Percentiles rank a stretch among this genome's conserved stretches.
Conservation (phyloP, 2,329 filamentous ascomycete species). For the Cercospora janseana region DNA sequence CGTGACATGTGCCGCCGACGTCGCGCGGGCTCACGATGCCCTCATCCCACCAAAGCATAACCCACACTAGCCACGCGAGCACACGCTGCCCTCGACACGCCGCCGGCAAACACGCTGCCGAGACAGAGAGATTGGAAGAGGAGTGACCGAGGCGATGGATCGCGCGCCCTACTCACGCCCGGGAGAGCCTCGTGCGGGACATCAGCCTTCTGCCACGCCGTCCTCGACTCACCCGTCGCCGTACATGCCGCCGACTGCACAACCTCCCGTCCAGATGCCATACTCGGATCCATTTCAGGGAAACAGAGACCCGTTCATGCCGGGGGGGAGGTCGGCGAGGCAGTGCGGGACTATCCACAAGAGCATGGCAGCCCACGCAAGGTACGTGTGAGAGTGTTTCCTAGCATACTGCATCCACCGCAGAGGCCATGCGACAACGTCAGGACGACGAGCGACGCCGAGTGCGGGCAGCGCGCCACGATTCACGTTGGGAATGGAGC, state of each 20-base stretch:
- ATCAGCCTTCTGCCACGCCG: constrained; percentile 31
- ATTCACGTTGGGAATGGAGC: background rate
- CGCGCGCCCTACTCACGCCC: constrained; percentile 39
- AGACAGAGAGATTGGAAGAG: constrained; percentile 1
- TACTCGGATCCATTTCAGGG: constrained; percentile 48
- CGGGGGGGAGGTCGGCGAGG: constrained; percentile 40
- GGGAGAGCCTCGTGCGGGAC: constrained; percentile 41
- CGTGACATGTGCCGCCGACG: constrained; percentile 5
- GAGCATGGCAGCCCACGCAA: constrained; percentile 34
- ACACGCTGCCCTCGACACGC: background rate
- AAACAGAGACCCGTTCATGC: constrained; percentile 49
- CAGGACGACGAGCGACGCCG: background rate
- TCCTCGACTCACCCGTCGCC: constrained; percentile 40
- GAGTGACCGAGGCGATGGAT: constrained; percentile 26
- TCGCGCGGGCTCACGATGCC: constrained; percentile 5
- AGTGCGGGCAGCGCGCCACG: background rate
- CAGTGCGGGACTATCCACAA: constrained; percentile 41
- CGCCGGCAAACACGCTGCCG: constrained; percentile 5
- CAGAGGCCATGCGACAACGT: too few species aligned
- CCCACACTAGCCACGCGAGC: constrained; percentile 12
- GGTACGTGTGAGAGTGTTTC: constrained; percentile 3
- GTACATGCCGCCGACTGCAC: constrained; percentile 33
- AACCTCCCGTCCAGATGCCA: constrained; percentile 46
- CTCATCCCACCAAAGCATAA: background rate
- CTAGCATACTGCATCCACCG: background rate